Percentiles rank a stretch among this genome's conserved stretches.
phyloP scores from a whole-genome alignment of 75 land plant species.

The Picea sitchensis region DNA sequence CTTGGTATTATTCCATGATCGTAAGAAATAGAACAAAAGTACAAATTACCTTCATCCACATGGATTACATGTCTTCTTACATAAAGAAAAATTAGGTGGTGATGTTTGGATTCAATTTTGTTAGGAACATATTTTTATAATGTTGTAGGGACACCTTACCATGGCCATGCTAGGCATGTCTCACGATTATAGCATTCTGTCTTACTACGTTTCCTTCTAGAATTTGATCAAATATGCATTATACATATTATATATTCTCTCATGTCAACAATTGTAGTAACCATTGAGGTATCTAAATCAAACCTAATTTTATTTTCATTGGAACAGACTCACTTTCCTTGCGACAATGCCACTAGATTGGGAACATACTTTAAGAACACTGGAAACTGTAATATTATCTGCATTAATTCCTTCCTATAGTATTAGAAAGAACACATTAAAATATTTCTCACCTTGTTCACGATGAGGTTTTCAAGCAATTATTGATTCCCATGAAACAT shows the following conservation, averaged over 20 bases:
- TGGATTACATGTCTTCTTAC: too few species aligned
- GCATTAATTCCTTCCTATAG: slow-evolving; percentile 33
- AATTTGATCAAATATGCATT: slow-evolving; percentile 22
- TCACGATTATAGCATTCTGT: slow-evolving; percentile 47
- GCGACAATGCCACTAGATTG: slow-evolving; percentile 6
- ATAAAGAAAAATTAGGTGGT: background rate
- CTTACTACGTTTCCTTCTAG: slow-evolving; percentile 36
- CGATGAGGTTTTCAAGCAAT: too few species aligned
- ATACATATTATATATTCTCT: slow-evolving; percentile 19
- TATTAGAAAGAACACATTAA: slow-evolving; percentile 11
- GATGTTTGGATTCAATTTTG: slow-evolving; percentile 12
- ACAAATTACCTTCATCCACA: too few species aligned
- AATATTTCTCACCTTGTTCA: too few species aligned
- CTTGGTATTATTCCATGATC: too few species aligned
- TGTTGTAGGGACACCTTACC: too few species aligned
- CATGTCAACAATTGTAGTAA: slow-evolving; percentile 40
- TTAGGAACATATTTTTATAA: slow-evolving; percentile 33
- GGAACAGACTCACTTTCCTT: too few species aligned
- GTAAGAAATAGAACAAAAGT: too few species aligned
- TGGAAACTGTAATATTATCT: slow-evolving; percentile 38
- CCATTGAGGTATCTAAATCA: slow-evolving; percentile 36
- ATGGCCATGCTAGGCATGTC: background rate
- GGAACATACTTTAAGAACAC: slow-evolving; percentile 47
- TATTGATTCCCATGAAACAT: too few species aligned
- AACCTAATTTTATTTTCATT: slow-evolving; percentile 31